Conservation (phyloP, 2,329 filamentous ascomycete species). For the Ceratocystis harringtonii region DNA sequence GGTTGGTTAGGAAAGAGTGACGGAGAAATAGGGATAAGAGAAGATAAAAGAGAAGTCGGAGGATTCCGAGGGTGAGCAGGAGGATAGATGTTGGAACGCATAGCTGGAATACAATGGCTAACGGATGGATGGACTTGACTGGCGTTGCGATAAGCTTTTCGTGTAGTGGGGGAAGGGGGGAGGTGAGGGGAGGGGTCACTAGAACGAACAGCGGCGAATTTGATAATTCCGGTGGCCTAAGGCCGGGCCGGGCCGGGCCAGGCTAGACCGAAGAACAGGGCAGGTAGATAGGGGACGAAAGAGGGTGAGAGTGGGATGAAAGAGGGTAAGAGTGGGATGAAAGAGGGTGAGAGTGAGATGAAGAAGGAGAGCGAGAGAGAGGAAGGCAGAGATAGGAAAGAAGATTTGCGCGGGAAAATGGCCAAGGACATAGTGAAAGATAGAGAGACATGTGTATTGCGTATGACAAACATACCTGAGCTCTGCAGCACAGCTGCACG, state of each 20-base stretch:
- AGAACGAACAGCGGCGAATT: neutral
- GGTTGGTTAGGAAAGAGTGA: neutral
- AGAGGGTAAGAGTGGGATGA: neutral
- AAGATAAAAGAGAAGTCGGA: neutral
- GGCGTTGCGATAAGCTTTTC: neutral
- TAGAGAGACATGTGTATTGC: neutral
- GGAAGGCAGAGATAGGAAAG: slow-evolving; percentile 1
- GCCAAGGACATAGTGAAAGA: neutral
- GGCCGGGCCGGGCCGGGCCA: neutral
- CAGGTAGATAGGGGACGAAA: neutral
- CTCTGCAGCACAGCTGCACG: slow-evolving; percentile 18
- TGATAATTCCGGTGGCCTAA: neutral
- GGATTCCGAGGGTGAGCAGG: neutral
- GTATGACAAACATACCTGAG: slow-evolving; percentile 13
- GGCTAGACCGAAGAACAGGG: neutral
- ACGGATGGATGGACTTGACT: neutral
- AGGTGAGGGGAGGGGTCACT: neutral
- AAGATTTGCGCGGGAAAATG: neutral
- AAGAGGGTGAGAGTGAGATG: neutral
- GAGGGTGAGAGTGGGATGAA: neutral
- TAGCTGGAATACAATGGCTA: neutral
- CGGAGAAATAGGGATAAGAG: neutral
- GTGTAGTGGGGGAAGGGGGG: neutral
- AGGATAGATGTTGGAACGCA: neutral
- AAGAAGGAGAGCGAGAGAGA: neutral